Base-by-base conservation (phyloP, 345 rosid genomes). In the Populus alba region DNA sequence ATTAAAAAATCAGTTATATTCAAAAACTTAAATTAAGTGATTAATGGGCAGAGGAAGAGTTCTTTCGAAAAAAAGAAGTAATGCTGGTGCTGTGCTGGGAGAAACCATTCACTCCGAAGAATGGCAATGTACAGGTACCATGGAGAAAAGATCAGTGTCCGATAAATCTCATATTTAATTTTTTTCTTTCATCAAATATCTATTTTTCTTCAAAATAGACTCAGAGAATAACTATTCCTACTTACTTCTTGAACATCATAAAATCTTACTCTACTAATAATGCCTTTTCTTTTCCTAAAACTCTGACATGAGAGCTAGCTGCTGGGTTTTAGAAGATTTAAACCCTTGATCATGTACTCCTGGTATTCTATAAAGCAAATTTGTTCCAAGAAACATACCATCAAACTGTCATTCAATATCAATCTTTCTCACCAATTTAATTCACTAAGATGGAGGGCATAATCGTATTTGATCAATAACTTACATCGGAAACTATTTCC, bases 121-220 rank as follows among this genome's bases (percentile, higher is more conserved):
- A 70, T 76, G 39, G 6, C 72, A 80, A 8, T 80, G 83, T 31
- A 63, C 66, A 80, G 83, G 79, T 80, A 75, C 68, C 33, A 12
- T 41, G 72, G 66, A 80, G 79, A 38, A 71, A 75, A 71, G 31
- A 80, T 62, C 66, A 62, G 66, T 62, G 12, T 39, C 79, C 67
- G 75, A 65, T 76, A 76, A 75, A 80, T 51, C 79, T 45, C 79
- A 80, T 71, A 78, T 75, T 75, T 80, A 62, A 47, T 41, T 59
- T 38, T 29, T 29, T 29, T 29, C 29, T 29, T 29, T 29, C 29
- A 29, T 29, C 1, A 29, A 29, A 29, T 29, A 29, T 29, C 29
- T 29, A 29, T 29, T 29, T 29, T 29, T 29, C 29, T 29, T 29
- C 29, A 29, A 29, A 29, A 29, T 29, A 29, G 29, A 29, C 1